Base-by-base conservation (phyloP, 192 early-diverging fungal species). In the Mortierella alpina region DNA sequence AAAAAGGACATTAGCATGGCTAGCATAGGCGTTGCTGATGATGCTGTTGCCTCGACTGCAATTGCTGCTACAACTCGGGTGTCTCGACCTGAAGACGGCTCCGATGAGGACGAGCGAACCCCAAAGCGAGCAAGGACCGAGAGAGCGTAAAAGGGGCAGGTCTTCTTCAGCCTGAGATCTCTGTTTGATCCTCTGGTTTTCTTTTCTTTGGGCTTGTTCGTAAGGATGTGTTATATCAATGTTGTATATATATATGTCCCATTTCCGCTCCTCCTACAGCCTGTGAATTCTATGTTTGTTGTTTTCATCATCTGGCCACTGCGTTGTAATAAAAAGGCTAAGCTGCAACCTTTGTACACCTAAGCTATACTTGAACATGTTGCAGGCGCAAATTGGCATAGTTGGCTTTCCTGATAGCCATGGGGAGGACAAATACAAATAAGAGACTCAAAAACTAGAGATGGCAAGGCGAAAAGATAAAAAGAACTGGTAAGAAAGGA, bases 31-130 rank as follows among this genome's bases (percentile, higher is more conserved):
- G 6, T 13, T 39, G 14, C 6, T 7, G 73, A 65, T 23, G 58
- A 60, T 14, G 49, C 63, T 7, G 63, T 54, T 4, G 15, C 39
- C 13, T 46, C 59, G 14, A 63, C 63, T 10, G 59, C 55, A 2
- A 59, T 63, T 40, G n/a, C 58, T 0, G 44, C 49, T 10, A 64
- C 41, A 40, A 14, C 41, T 47, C 41, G 47, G 40, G 46, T 14
- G 14, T 20, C 67, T 5, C 67, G 66, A 40, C 44, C 52, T 7
- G 47, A 66, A 7, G 44, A 18, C 10, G 57, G 18, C 31, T 67
- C 72, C n/a, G 72, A 67, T 10, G 55, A 62, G 1, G 67, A 69
- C 2, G 75, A 53, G 14, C 61, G 51, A 11, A 17, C 63, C n/a
- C 60, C 6, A 62, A 78, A 78, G 57, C 39, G 57, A 7, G 68